Percentiles rank a stretch among this genome's conserved stretches.
phyloP scores from a whole-genome alignment of 768 basidiomycete species.

The Collybia sordida region DNA sequence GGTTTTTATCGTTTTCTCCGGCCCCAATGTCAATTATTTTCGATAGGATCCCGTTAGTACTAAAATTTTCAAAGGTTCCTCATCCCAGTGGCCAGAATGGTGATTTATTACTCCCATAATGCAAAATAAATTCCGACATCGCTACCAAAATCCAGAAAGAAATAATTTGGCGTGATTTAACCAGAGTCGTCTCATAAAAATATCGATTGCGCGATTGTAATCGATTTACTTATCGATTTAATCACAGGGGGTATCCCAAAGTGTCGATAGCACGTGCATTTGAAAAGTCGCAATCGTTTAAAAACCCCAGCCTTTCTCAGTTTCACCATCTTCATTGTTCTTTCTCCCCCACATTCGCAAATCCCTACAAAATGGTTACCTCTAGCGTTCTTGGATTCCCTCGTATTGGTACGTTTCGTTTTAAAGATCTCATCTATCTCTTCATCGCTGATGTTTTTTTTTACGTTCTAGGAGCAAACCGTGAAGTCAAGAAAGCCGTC shows the following conservation, averaged over 20 bases:
- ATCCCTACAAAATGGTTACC: constrained; percentile 58
- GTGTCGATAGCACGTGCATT: constrained; percentile 30
- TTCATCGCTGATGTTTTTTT: constrained; percentile 2
- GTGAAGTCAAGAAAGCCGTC: constrained; percentile 96
- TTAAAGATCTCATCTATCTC: neutral
- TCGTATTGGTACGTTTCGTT: constrained; percentile 65
- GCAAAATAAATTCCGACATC: too few species aligned
- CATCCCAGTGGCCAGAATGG: too few species aligned
- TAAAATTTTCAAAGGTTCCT: too few species aligned
- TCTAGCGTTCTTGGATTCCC: constrained; percentile 93
- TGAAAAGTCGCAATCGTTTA: constrained; percentile 27
- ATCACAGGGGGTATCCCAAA: constrained; percentile 17
- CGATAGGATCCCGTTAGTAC: too few species aligned
- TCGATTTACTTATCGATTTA: constrained; percentile 34
- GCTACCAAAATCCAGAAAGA: too few species aligned
- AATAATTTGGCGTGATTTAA: too few species aligned
- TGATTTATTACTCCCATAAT: too few species aligned
- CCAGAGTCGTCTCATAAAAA: too few species aligned
- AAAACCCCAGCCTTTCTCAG: constrained; percentile 19
- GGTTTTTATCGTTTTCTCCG: too few species aligned
- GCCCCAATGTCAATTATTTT: too few species aligned
- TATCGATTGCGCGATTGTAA: neutral
- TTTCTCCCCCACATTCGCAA: constrained; percentile 9
- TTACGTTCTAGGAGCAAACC: constrained; percentile 76
- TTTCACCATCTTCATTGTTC: constrained; percentile 28